A percentile compares a stretch with the other conserved stretches of the same genome.
Conservation (phyloP, 192 early-diverging fungal species). For the Coemansia sp. region DNA sequence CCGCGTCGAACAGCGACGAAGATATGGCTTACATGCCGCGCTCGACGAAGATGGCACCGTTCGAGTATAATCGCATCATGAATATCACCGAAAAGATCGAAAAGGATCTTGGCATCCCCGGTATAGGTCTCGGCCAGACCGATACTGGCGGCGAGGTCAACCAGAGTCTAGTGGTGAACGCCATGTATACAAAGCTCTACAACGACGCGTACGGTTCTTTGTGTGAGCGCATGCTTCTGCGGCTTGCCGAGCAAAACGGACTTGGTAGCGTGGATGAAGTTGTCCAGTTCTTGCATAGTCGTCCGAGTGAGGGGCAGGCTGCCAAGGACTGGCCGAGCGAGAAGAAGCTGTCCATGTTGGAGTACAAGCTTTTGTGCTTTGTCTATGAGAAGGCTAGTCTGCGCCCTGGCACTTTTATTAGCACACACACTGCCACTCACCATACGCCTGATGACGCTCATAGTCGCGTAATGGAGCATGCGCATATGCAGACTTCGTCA, state of each 20-base stretch:
- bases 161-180: conserved; percentile 47
- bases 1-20: neutral
- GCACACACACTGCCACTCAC: neutral
- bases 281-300: conserved; percentile 23
- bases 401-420: neutral
- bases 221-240: conserved; percentile 43
- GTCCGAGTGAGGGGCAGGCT: neutral
- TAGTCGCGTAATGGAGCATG: neutral
- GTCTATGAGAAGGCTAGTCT: conserved; percentile 22
- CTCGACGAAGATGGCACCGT: conserved; percentile 29
- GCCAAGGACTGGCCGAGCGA: conserved; percentile 20
- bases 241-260: conserved; percentile 20
- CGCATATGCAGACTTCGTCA: neutral
- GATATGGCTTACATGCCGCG: neutral
- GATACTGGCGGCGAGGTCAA: conserved; percentile 29
- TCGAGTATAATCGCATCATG: conserved; percentile 37
- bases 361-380: conserved; percentile 38
- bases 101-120: conserved; percentile 43
- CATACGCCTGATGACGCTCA: neutral
- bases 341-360: conserved; percentile 34
- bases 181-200: conserved; percentile 53
- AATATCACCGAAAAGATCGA: conserved; percentile 36
- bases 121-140: conserved; percentile 20
- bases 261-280: conserved; percentile 21
- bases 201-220: conserved; percentile 42